Evolutionary conservation across 306 rosid genomes (phyloP), one percentile per base, ranked within the genome.

Genomic region (Fragaria iinumae): DNA sequence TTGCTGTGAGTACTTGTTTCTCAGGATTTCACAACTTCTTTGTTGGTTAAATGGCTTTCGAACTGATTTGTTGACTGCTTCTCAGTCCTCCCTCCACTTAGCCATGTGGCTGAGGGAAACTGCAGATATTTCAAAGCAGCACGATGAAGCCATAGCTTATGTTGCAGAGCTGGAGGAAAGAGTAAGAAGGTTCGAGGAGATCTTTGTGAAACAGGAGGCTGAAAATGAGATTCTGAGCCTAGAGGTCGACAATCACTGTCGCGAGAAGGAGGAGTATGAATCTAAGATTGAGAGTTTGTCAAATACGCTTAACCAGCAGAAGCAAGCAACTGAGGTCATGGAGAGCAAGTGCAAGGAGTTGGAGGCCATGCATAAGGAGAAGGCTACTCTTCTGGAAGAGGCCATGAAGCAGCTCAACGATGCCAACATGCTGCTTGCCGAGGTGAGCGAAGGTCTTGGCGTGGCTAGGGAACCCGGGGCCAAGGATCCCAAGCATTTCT

Each of bases 401-500:
- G 49, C 39, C 18, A 34, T 20, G 75, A 34, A 57, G 64, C 75
- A 50, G 34, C 64, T 20, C 20, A 17, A 11, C 10, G 34, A 71
- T 0, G 64, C 65, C 63, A 52, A 56, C 62, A 34, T 11, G 64
- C 64, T 8, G 34, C 63, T 52, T 18, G 18, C 29, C 3, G 9
- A 32, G 48, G 32, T 52, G 45, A 71, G 32, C 36, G n/a, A 47
- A 18, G 20, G 74, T 44, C 57, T 23, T 47, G 41, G 32, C 0
- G 4, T 48, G 43, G 43, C 74, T 8, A 17, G 39, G 34, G 14
- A 20, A 70, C 52, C 45, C 14, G 38, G 86, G 87, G 75, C 84
- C 57, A 83, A 86, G 73, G 83, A 87, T 72, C 72, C 89, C 47
- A 70, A 80, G 53, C 88, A 91, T 44, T 94, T 94, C 87, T 94